A percentile compares a stretch with the other conserved stretches of the same genome.
Conservation (phyloP, 1,139 yeast species). For the Candida labiduridarum region DNA sequence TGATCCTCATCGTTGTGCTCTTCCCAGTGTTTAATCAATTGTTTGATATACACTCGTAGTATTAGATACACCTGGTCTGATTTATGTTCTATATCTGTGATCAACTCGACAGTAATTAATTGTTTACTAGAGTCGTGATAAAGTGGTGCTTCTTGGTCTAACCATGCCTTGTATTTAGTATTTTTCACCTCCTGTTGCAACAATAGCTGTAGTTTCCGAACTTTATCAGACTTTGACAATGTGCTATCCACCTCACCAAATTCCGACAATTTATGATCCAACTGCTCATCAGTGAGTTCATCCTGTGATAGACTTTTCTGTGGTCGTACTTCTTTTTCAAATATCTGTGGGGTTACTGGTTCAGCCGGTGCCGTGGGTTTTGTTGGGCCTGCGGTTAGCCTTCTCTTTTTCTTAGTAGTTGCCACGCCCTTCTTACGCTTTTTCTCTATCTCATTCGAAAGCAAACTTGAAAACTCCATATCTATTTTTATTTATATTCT, state of each 20-base stretch:
- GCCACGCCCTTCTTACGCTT: constrained; percentile 12
- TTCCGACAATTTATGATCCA: constrained; percentile 15
- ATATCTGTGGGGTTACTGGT: background rate
- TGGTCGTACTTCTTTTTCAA: background rate
- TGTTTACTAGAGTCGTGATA: constrained; percentile 11
- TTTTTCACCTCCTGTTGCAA: constrained; percentile 14
- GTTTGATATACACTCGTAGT: constrained; percentile 53
- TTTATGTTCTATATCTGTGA: constrained; percentile 13
- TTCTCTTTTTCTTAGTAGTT: constrained; percentile 15
- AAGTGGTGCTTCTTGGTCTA: constrained; percentile 14
- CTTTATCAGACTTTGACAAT: constrained; percentile 14
- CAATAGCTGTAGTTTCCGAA: constrained; percentile 13
- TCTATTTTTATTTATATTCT: background rate
- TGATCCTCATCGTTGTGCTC: constrained; percentile 3
- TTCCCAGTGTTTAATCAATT: constrained; percentile 47
- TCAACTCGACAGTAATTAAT: constrained; percentile 12
- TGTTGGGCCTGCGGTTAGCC: constrained; percentile 13
- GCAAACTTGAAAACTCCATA: constrained; percentile 19
- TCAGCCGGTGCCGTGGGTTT: background rate
- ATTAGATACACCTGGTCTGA: constrained; percentile 38
- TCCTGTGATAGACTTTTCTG: constrained; percentile 18
- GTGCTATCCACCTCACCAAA: constrained; percentile 11
- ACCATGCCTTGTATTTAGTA: constrained; percentile 17
- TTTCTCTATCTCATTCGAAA: constrained; percentile 18
- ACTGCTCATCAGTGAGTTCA: constrained; percentile 25